phyloP scores from a whole-genome alignment of 805 yeast genomes.

The Zygotorulaspora danielsina region DNA sequence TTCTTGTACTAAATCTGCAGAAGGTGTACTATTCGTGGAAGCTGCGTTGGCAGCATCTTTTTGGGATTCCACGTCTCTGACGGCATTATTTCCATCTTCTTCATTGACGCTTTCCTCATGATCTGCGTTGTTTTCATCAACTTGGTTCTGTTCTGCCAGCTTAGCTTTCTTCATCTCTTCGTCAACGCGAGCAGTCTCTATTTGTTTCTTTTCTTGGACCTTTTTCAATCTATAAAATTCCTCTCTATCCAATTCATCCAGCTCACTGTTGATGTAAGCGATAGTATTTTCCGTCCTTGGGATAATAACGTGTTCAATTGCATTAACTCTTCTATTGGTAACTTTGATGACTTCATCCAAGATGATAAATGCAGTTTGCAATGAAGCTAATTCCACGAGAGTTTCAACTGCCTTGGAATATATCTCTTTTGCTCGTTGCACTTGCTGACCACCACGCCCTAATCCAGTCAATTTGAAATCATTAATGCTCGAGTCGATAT shows the following conservation, averaged over 20 bases:
- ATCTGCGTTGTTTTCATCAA: slow-evolving; percentile 19
- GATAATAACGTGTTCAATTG: slow-evolving; percentile 95
- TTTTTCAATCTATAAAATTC: slow-evolving; percentile 95
- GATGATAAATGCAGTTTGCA: slow-evolving; percentile 94
- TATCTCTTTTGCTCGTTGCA: slow-evolving; percentile 87
- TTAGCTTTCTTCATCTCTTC: slow-evolving; percentile 39
- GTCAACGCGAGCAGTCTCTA: slow-evolving; percentile 64
- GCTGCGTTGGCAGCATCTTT: slow-evolving; percentile 14
- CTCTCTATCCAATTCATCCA: slow-evolving; percentile 97
- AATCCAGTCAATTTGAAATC: slow-evolving; percentile 95
- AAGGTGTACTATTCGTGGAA: slow-evolving; percentile 13
- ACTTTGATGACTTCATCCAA: slow-evolving; percentile 97
- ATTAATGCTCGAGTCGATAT: slow-evolving; percentile 76
- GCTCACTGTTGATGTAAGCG: slow-evolving; percentile 84
- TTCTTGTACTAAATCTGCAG: slow-evolving; percentile 35
- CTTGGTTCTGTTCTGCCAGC: slow-evolving; percentile 26
- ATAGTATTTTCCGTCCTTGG: slow-evolving; percentile 98
- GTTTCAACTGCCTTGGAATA: slow-evolving; percentile 97
- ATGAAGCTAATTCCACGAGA: slow-evolving; percentile 87
- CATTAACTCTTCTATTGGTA: slow-evolving; percentile 96
- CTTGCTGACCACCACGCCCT: slow-evolving; percentile 98
- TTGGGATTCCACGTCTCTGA: slow-evolving; percentile 14
- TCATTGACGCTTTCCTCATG: slow-evolving; percentile 20
- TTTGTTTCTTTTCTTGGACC: slow-evolving; percentile 91
- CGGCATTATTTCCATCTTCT: slow-evolving; percentile 16